A percentile compares a stretch with the other conserved stretches of the same genome.
These are phyloP conservation scores for Cadophora sp. DNA, from an alignment of 2,329 filamentous ascomycete species.

Conservation along the genomic window DNA sequence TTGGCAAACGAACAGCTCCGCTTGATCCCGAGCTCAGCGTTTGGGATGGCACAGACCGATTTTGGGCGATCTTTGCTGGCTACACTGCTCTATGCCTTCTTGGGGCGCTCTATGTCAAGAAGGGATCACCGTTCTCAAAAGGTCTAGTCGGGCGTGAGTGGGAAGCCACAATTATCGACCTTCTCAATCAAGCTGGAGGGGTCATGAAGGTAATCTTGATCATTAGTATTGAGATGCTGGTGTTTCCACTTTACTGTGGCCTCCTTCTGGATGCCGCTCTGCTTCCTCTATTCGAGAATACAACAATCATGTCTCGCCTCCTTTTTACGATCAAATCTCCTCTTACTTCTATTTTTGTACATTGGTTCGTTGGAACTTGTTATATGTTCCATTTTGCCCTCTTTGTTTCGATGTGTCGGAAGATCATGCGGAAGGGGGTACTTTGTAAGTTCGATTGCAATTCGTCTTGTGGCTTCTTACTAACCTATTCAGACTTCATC, in stretches of 20 bases:
- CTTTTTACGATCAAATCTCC: slow-evolving; percentile 81
- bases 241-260: slow-evolving; percentile 95
- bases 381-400: slow-evolving; percentile 99
- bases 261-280: slow-evolving; percentile 87
- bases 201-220: slow-evolving; percentile 98
- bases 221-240: slow-evolving; percentile 98
- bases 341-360: slow-evolving; percentile 90
- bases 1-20: slow-evolving; percentile 47
- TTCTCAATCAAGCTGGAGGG: slow-evolving; percentile 90
- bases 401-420: slow-evolving; percentile 98
- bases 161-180: slow-evolving; percentile 82
- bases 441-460: slow-evolving; percentile 68
- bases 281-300: slow-evolving; percentile 84
- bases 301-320: slow-evolving; percentile 78
- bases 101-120: slow-evolving; percentile 80
- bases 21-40: slow-evolving; percentile 65
- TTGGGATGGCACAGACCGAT: slow-evolving; percentile 71
- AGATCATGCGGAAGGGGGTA: slow-evolving; percentile 94
- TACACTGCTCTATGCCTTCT: slow-evolving; percentile 79
- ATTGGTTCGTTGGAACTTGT: slow-evolving; percentile 98
- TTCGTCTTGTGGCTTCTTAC: slow-evolving; percentile 25
- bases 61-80: slow-evolving; percentile 78
- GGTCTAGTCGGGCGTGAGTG: slow-evolving; percentile 62
- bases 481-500: slow-evolving; percentile 77
- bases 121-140: slow-evolving; percentile 71